phyloP scores from a whole-genome alignment of 2,329 filamentous ascomycete genomes.

The Aspergillus bombycis region DNA sequence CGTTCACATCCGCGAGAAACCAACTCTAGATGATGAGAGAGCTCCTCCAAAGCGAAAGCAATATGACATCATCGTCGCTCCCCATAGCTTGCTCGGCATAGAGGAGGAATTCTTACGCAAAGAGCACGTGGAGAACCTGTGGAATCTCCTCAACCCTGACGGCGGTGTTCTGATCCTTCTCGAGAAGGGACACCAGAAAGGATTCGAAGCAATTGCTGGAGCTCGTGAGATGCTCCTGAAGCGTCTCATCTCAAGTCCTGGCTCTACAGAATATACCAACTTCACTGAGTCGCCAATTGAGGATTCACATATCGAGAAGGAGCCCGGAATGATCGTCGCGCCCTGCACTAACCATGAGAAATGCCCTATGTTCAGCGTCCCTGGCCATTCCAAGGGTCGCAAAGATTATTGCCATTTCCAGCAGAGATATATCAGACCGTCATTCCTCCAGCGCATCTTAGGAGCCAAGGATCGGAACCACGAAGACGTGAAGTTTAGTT shows the following conservation, averaged over 20 bases:
- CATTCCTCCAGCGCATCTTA: slow-evolving; percentile 77
- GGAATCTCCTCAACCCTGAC: slow-evolving; percentile 79
- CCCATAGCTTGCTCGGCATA: slow-evolving; percentile 77
- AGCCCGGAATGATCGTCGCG: slow-evolving; percentile 64
- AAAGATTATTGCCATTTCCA: slow-evolving; percentile 91
- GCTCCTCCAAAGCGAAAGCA: slow-evolving; percentile 67
- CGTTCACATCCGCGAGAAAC: slow-evolving; percentile 63
- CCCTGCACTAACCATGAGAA: slow-evolving; percentile 82
- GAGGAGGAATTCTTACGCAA: slow-evolving; percentile 77
- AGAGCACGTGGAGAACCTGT: slow-evolving; percentile 81
- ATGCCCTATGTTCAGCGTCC: slow-evolving; percentile 84
- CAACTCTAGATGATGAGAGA: slow-evolving; percentile 60
- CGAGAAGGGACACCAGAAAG: slow-evolving; percentile 88
- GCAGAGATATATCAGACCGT: slow-evolving; percentile 84
- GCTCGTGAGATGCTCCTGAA: slow-evolving; percentile 79
- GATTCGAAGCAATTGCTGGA: slow-evolving; percentile 88
- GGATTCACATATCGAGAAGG: slow-evolving; percentile 46
- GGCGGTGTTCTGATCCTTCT: slow-evolving; percentile 85
- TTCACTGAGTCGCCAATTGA: slow-evolving; percentile 36
- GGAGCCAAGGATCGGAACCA: slow-evolving; percentile 72
- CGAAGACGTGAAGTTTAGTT: slow-evolving; percentile 90
- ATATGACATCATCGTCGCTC: slow-evolving; percentile 88
- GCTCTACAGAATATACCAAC: slow-evolving; percentile 47
- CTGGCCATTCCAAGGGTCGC: slow-evolving; percentile 71
- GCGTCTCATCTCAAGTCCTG: slow-evolving; percentile 69